These are phyloP conservation scores for Magnolia changhungtana DNA, from an alignment of 164 flowering plant species.

Conservation along the genomic window DNA sequence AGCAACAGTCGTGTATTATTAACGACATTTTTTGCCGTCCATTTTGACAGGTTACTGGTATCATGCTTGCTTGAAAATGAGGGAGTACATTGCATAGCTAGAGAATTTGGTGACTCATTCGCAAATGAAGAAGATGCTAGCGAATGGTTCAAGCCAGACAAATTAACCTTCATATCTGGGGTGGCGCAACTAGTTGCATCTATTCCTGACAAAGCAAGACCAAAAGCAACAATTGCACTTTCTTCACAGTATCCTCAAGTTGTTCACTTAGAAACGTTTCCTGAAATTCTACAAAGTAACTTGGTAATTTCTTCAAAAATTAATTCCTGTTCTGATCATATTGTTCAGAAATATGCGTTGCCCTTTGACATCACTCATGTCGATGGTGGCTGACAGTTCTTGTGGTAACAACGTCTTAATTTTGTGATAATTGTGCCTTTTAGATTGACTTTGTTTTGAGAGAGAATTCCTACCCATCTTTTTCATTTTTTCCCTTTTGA, in stretches of 20 bases:
- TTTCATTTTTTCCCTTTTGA: neutral
- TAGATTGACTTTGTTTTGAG: neutral
- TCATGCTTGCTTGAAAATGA: conserved; percentile 71
- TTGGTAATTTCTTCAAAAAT: neutral
- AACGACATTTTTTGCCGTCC: neutral
- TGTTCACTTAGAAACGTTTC: neutral
- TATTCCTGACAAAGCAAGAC: conserved; percentile 81
- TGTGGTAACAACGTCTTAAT: too few species aligned
- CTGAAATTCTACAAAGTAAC: neutral
- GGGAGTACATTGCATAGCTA: conserved; percentile 55
- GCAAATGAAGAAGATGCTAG: conserved; percentile 19
- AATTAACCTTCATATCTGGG: conserved; percentile 33
- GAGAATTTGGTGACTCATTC: conserved; percentile 42
- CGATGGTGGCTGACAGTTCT: too few species aligned
- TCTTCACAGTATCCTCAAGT: conserved; percentile 85
- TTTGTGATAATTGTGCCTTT: too few species aligned
- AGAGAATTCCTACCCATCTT: neutral
- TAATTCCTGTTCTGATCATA: neutral
- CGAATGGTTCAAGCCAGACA: conserved; percentile 29
- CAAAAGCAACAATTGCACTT: conserved; percentile 52
- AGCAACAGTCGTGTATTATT: neutral
- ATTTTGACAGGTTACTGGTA: conserved; percentile 55
- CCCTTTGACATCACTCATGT: too few species aligned
- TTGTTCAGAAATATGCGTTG: too few species aligned
- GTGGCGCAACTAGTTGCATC: conserved; percentile 75